Evolutionary conservation across 768 basidiomycete species (phyloP), one percentile per base, ranked within the genome.

Genomic region (Boletus sp.): DNA sequence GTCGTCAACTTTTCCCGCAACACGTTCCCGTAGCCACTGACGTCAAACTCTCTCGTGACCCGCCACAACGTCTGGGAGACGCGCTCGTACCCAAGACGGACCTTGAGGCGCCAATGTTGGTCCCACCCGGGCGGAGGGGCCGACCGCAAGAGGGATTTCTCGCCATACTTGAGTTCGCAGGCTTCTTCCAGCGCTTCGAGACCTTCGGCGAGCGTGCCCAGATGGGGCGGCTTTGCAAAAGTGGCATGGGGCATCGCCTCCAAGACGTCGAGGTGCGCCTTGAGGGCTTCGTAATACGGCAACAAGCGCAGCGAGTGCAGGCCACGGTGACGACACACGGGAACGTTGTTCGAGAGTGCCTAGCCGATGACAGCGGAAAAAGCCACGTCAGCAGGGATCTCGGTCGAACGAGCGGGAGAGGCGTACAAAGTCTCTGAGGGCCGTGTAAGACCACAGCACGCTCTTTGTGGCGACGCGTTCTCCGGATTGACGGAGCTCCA

Each of bases 391-490:
- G 49, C 39, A 39, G 6, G 37, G 43, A 46, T 39, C n/a, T 8
- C 15, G 40, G 44, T n/a, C 2, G 10, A 4, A 4, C 25, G 29
- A 30, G 27, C 27, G 9, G 2, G 3, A 29, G 54, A 30, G 46
- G 38, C 85, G 64, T 71, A 88, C 87, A 65, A 89, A 89, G 70
- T 89, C 83, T 53, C 87, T 72, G 29, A 89, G 71, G 32, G 85
- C 87, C 2, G 88, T 89, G 69, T 89, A 89, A 1, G 84, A 85
- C 87, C 87, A 89, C 51, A 89, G 70, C 19, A 88, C 84, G 61
- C 84, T 87, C 76, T 88, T 89, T 8, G 87, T 88, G 8, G 88
- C 88, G 19, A 88, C 85, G 30, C 87, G 78, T 60, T 89, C 87
- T 17, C 87, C 88, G 0, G 85, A 84, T 68, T 90, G 85, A 29